These are phyloP conservation scores for Pseudocercospora vitis DNA, from an alignment of 2,329 filamentous ascomycete genomes.

Conservation along the genomic window DNA sequence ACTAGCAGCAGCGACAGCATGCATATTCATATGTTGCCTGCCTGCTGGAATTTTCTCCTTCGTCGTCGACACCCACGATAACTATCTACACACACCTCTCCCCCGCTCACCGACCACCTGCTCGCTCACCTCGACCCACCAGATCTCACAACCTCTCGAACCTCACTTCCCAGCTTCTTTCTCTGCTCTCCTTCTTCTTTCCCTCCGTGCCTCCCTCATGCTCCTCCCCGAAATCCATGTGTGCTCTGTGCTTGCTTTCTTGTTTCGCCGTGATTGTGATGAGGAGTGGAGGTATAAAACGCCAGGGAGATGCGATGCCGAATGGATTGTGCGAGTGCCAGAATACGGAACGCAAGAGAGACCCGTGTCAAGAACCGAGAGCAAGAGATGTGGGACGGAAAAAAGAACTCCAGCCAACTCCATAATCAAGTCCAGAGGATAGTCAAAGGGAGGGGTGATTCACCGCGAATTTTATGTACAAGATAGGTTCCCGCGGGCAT, in stretches of 20 bases:
- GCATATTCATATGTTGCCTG: too few relatives aligned
- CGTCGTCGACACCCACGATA: too few relatives aligned
- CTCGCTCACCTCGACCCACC: too few relatives aligned
- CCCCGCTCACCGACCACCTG: too few relatives aligned
- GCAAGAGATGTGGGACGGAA: slow-evolving; percentile 1
- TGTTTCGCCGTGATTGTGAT: neutral
- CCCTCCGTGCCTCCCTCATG: too few relatives aligned
- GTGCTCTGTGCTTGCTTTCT: neutral
- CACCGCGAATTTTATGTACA: slow-evolving; percentile 24
- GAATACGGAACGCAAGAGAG: slow-evolving; percentile 17
- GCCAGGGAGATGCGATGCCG: slow-evolving; percentile 24
- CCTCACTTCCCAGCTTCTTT: too few relatives aligned
- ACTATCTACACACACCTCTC: too few relatives aligned
- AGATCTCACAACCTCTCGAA: too few relatives aligned
- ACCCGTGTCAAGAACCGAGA: too few relatives aligned
- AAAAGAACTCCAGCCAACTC: slow-evolving; percentile 17
- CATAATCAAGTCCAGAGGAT: slow-evolving; percentile 12
- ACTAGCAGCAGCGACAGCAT: too few relatives aligned
- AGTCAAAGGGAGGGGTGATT: slow-evolving; percentile 6
- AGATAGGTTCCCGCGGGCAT: slow-evolving; percentile 18
- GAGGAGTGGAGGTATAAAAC: slow-evolving; percentile 31
- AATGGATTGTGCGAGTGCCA: slow-evolving; percentile 18
- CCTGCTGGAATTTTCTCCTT: too few relatives aligned
- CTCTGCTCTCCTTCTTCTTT: too few relatives aligned
- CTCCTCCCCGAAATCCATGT: neutral